phyloP scores from a whole-genome alignment of 2,329 filamentous ascomycete species.

The Fusarium sp. region DNA sequence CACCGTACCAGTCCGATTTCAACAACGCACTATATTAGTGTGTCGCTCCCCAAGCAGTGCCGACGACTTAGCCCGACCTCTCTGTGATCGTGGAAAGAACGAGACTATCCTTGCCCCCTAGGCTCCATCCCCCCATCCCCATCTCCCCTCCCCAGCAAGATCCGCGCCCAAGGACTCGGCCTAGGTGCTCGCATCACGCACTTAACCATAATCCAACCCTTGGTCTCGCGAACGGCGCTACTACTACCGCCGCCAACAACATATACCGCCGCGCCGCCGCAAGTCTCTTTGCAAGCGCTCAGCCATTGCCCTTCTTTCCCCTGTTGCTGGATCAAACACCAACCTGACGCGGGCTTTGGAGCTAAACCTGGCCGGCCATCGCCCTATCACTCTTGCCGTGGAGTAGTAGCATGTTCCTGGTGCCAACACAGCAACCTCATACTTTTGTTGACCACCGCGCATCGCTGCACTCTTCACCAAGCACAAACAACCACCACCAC shows the following conservation, averaged over 20 bases:
- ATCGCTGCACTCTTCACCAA: conserved; percentile 36
- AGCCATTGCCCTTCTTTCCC: conserved; percentile 45
- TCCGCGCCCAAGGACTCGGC: conserved; percentile 49
- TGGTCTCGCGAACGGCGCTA: conserved; percentile 48
- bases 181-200: conserved; percentile 49
- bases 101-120: conserved; percentile 47
- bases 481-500: conserved; percentile 10
- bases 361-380: conserved; percentile 49
- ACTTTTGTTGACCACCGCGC: conserved; percentile 45
- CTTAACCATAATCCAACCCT: conserved; percentile 49
- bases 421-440: conserved; percentile 50
- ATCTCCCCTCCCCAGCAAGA: conserved; percentile 46
- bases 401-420: conserved; percentile 51
- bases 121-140: conserved; percentile 43
- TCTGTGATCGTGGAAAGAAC: conserved; percentile 47
- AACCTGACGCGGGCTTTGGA: conserved; percentile 49
- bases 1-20: conserved; percentile 47
- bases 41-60: conserved; percentile 52
- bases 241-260: conserved; percentile 50
- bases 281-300: conserved; percentile 47
- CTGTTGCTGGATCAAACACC: conserved; percentile 45
- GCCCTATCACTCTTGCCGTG: conserved; percentile 45
- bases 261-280: conserved; percentile 53
- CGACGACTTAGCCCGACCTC: conserved; percentile 46
- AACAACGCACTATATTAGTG: conserved; percentile 57